Percentiles rank a stretch among this genome's conserved stretches.
phyloP scores from a whole-genome alignment of 1,284 basidiomycete genomes.

The Apiotrichum laibachii region DNA sequence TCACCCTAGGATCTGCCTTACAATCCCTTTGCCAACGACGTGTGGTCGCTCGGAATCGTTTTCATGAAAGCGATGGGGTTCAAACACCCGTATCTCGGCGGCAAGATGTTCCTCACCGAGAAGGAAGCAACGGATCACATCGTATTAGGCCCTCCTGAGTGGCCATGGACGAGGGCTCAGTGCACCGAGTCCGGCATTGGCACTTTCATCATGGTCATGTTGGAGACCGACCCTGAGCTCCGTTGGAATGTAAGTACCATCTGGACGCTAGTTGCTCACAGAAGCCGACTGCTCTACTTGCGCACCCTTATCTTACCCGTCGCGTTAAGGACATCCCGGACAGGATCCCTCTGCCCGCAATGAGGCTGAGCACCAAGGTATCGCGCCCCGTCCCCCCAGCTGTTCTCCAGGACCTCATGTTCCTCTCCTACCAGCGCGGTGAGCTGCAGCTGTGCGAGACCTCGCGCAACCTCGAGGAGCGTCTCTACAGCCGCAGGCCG shows the following conservation, averaged over 20 bases:
- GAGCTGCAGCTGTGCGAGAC: constrained; percentile 40
- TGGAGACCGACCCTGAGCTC: constrained; percentile 29
- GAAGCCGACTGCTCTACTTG: constrained; percentile 41
- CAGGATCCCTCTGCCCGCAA: constrained; percentile 17
- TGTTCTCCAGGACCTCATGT: constrained; percentile 42
- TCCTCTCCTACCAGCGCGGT: constrained; percentile 35
- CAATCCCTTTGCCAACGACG: constrained; percentile 43
- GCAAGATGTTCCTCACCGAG: constrained; percentile 17
- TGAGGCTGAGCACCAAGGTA: constrained; percentile 19
- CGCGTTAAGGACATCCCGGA: constrained; percentile 22
- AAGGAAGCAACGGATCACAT: constrained; percentile 29
- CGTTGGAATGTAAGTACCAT: constrained; percentile 37
- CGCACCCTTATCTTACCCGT: constrained; percentile 35
- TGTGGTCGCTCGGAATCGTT: constrained; percentile 48
- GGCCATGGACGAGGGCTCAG: constrained; percentile 20
- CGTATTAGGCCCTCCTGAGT: constrained; percentile 21
- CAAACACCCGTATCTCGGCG: constrained; percentile 37
- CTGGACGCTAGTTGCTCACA: background rate
- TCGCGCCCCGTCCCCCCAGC: constrained; percentile 19
- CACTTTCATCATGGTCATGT: constrained; percentile 39
- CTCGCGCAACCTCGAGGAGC: constrained; percentile 23
- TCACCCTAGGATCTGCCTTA: constrained; percentile 32
- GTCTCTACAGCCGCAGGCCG: constrained; percentile 27
- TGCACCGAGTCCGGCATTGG: constrained; percentile 13
- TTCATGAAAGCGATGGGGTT: constrained; percentile 38